phyloP scores from a whole-genome alignment of 2,329 filamentous ascomycete species.

The Alternaria consortialis region DNA sequence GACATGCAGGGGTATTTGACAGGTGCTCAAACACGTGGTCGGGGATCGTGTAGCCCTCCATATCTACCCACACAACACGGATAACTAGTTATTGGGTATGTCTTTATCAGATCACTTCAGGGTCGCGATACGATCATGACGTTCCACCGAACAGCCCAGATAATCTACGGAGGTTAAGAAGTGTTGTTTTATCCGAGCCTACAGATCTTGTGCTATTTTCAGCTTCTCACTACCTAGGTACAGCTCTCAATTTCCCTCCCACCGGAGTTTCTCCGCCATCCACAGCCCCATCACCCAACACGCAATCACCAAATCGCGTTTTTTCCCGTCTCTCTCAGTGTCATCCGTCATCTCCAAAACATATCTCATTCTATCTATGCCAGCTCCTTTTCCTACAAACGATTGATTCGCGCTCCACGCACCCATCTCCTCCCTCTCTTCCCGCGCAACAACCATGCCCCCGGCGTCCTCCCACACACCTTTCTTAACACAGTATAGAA shows the following conservation, averaged over 20 bases:
- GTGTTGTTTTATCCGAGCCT: too few species aligned
- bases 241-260: conserved; percentile 14
- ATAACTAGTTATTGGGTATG: background rate
- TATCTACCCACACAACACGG: background rate
- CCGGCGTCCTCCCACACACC: conserved; percentile 32
- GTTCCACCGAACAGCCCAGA: background rate
- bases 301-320: conserved; percentile 34
- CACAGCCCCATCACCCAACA: conserved; percentile 41
- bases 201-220: background rate
- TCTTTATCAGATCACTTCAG: background rate
- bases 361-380: background rate
- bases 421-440: conserved; percentile 7
- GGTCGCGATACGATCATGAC: background rate
- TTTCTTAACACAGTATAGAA: conserved; percentile 33
- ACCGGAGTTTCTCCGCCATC: conserved; percentile 28
- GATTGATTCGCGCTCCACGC: background rate
- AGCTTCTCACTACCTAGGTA: background rate
- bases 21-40: background rate
- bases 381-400: background rate
- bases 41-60: background rate
- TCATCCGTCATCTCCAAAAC: conserved; percentile 23
- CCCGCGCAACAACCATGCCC: conserved; percentile 23
- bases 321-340: conserved; percentile 13
- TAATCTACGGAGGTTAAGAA: background rate
- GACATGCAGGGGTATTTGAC: conserved; percentile 2